Evolutionary conservation across 164 flowering plant genomes (phyloP), one percentile per base, ranked within the genome.

Genomic region (Buxus sempervirens): DNA sequence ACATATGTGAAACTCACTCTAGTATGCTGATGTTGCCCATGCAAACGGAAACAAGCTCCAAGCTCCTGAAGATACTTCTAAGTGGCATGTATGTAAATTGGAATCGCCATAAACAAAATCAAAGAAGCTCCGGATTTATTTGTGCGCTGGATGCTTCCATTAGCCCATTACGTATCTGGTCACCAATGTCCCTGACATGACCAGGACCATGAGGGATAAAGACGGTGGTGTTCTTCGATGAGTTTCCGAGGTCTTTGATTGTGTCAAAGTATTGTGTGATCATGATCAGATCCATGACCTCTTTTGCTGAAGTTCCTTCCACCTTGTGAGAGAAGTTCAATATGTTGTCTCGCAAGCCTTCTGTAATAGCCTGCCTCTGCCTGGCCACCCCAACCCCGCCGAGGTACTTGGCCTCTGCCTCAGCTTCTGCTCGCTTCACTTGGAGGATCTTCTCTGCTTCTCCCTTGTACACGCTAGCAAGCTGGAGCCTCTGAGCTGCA

Each of bases 161-260:
- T 69, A 88, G 7, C 12, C 99, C 99, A 75, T 90, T 91, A 62
- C 97, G 91, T 67, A 96, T 87, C 85, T 96, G 99, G 6, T 88
- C 90, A 48, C 88, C 53, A 23, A 96, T 93, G 63, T 96, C 99
- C 65, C 93, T 81, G 66, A 93, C 89, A 64, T 96, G 99, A 48
- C 99, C 99, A 36, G 99, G 98, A 21, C 98, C 99, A 64, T 96
- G 99, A 12, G 99, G 99, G 53, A 96, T 73, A 79, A 96, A 96
- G n/a, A 96, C 89, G 5, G 98, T 93, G 10, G 99, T 96, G 84
- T 91, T 96, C 83, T 88, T 96, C 0, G 97, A 96, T 0, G 93
- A 81, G 82, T 87, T 89, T 0, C 99, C 99, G 9, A 96, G 96
- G 78, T 96, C 99, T 70, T 86, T 90, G 76, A 96, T 88, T 1